Evolutionary conservation across 164 flowering plant genomes (phyloP).

Genomic region (Warburgia ugandensis): DNA sequence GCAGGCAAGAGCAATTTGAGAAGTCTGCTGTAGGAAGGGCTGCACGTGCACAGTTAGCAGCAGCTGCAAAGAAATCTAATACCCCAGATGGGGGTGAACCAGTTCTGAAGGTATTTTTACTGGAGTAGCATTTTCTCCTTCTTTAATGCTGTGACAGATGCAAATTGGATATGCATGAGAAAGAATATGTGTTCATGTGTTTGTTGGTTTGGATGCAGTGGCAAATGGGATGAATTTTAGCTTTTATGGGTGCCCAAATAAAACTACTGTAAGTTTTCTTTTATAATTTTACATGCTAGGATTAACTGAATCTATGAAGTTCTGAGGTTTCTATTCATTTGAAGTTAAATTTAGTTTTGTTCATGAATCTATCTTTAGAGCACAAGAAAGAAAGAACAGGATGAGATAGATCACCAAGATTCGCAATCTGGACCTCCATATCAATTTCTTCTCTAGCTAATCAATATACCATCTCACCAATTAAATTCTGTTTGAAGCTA

Average conservation of each 20-base stretch:
- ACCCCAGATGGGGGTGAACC: conserved; percentile 66
- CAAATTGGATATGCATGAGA: neutral
- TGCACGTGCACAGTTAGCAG: conserved; percentile 70
- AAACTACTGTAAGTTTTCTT: conserved; percentile 5
- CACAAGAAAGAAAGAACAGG: no score
- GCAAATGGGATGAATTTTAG: conserved; percentile 53
- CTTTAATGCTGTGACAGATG: no score
- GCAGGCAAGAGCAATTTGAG: conserved; percentile 89
- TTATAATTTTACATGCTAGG: neutral
- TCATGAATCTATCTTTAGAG: no score
- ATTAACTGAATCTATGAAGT: no score
- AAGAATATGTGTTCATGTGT: conserved; percentile 2
- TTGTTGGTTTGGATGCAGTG: conserved; percentile 53
- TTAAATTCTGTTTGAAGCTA: no score
- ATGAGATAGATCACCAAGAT: no score
- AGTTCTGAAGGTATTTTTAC: conserved; percentile 54
- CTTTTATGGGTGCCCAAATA: neutral
- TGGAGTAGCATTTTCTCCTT: neutral
- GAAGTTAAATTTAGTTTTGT: no score
- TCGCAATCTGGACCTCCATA: no score
- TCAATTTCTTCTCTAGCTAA: no score
- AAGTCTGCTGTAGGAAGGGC: conserved; percentile 89
- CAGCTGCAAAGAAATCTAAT: conserved; percentile 54
- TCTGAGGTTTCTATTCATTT: no score
- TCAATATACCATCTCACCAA: no score